Conservation (phyloP, 345 rosid genomes). For the Hirschfeldia incana region DNA sequence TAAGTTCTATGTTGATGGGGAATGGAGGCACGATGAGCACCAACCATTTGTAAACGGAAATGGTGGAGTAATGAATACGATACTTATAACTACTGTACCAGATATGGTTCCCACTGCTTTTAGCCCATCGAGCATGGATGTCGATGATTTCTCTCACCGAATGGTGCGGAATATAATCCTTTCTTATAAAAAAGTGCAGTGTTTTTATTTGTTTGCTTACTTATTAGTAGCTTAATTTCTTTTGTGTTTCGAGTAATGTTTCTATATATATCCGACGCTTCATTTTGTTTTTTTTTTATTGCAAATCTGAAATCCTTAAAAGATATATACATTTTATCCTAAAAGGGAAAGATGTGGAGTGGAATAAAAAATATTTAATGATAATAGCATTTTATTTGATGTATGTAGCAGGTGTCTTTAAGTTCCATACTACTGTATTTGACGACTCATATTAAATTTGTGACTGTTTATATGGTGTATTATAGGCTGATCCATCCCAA, state of each 20-base stretch:
- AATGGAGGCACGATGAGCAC: slow-evolving; percentile 87
- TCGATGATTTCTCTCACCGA: slow-evolving; percentile 58
- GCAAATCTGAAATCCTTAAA: neutral
- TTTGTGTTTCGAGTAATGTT: neutral
- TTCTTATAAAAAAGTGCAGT: neutral
- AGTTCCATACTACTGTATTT: slow-evolving; percentile 1
- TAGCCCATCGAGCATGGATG: slow-evolving; percentile 69
- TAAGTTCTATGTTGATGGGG: slow-evolving; percentile 88
- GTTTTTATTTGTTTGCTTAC: slow-evolving; percentile 7
- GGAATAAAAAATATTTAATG: neutral
- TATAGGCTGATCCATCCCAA: slow-evolving; percentile 45
- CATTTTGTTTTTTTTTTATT: neutral
- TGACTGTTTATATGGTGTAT: slow-evolving; percentile 26
- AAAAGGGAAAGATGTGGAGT: neutral
- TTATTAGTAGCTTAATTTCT: neutral
- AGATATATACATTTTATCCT: neutral
- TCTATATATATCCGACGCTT: neutral
- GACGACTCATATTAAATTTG: slow-evolving; percentile 15
- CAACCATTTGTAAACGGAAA: slow-evolving; percentile 56
- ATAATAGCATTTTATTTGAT: neutral
- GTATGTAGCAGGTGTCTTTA: neutral
- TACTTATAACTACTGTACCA: slow-evolving; percentile 52
- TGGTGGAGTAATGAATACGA: slow-evolving; percentile 73
- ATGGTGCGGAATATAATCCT: slow-evolving; percentile 46
- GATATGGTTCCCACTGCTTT: slow-evolving; percentile 42